Evolutionary conservation across 2,329 filamentous ascomycete species (phyloP).

Genomic region (Pseudocercospora musae): DNA sequence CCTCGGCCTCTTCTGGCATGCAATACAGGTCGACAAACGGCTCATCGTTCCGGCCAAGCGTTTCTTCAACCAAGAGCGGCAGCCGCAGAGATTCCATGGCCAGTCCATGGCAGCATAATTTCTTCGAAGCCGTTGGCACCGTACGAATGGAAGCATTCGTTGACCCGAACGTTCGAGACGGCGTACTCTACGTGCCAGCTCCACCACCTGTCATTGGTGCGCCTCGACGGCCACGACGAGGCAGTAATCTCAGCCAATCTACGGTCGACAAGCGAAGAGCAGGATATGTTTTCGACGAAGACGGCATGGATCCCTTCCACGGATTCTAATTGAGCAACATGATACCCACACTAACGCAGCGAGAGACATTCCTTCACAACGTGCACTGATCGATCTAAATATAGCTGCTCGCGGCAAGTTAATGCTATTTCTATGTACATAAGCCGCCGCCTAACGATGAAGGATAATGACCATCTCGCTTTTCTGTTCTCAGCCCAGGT

Average conservation of each 20-base stretch:
- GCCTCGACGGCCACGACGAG: slow-evolving; percentile 22
- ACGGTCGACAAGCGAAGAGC: slow-evolving; percentile 32
- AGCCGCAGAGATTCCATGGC: slow-evolving; percentile 28
- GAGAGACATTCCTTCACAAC: background rate
- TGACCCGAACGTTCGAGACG: slow-evolving; percentile 42
- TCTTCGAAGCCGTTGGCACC: slow-evolving; percentile 86
- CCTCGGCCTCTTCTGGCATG: slow-evolving; percentile 32
- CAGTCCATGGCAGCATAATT: slow-evolving; percentile 46
- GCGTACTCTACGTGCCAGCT: slow-evolving; percentile 33
- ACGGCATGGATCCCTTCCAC: slow-evolving; percentile 36
- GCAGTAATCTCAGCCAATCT: slow-evolving; percentile 30
- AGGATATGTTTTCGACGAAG: slow-evolving; percentile 36
- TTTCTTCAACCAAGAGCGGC: slow-evolving; percentile 27
- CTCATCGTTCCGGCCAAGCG: slow-evolving; percentile 25
- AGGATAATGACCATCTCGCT: background rate
- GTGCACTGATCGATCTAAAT: background rate
- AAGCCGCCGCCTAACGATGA: slow-evolving; percentile 7
- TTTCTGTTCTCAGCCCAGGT: background rate
- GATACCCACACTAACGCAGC: slow-evolving; percentile 6
- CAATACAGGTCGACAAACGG: slow-evolving; percentile 20
- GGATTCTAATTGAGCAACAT: slow-evolving; percentile 29
- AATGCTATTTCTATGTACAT: slow-evolving; percentile 8
- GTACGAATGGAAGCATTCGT: slow-evolving; percentile 98
- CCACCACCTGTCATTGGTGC: slow-evolving; percentile 24
- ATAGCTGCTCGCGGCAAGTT: slow-evolving; percentile 2